Evolutionary conservation across 2,329 filamentous ascomycete species (phyloP), one percentile per base, ranked within the genome.

Genomic region (Acephala macrosclerotiorum): DNA sequence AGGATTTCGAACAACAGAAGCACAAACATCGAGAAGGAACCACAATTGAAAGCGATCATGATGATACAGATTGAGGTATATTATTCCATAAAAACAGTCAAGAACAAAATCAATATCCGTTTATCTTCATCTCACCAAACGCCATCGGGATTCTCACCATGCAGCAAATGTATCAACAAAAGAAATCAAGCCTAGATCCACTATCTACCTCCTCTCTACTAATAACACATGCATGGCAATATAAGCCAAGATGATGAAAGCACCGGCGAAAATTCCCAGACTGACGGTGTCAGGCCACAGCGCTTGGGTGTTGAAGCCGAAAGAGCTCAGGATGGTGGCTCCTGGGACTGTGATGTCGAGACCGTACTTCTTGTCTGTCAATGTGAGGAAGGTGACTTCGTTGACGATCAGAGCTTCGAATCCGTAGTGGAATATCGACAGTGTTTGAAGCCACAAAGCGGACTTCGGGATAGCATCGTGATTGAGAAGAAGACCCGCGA

Each of bases 321-420:
- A 99, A 0, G 92, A 93, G 78, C 92, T 97, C 63, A 99, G 81
- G 71, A 99, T 99, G 0, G 94, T 93, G 0, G 95, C 94, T 38
- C 96, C 96, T 0, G 96, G 96, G 0, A 99, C 94, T 60, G 96
- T 95, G 69, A 99, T 99, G 75, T 98, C 94, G 5, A 99, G 87
- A 6, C 96, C 96, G 70, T 97, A 97, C 79, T 98, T 96, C 79
- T 96, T 91, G 77, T 99, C 96, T 49, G 96, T 88, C 29, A 99
- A 86, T 0, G 92, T 95, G 51, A 99, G 83, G 74, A 93, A 93
- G 29, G 93, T 89, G 56, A 97, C 96, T 81, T 99, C 96, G 76
- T 98, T 99, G 73, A 99, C 96, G 69, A 98, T 97, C 16, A 99
- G 86, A 1, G 93, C 92, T 82, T 99, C 96, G 73, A 98, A 98